These are phyloP conservation scores for Phytophthora hibernalis DNA, from an alignment of 352 stramenopile genomes.

Conservation along the genomic window DNA sequence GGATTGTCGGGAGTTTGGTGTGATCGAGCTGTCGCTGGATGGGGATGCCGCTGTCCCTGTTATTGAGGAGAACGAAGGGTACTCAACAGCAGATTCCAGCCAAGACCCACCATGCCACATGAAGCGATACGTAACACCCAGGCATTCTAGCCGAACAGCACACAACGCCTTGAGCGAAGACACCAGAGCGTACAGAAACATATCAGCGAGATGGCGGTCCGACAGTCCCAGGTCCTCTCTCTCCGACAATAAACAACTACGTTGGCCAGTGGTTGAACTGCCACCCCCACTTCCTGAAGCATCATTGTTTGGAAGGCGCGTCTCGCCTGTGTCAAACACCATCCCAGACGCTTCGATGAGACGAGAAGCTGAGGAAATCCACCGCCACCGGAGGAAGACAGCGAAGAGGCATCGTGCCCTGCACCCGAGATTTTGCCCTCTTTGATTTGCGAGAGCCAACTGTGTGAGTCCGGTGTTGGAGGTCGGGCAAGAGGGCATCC, in stretches of 20 bases:
- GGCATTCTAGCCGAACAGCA: constrained; percentile 59
- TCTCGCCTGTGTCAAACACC: constrained; percentile 50
- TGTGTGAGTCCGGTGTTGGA: constrained; percentile 69
- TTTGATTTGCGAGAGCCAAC: constrained; percentile 76
- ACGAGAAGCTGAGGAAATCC: constrained; percentile 43
- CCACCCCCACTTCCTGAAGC: constrained; percentile 12
- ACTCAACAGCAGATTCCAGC: constrained; percentile 67
- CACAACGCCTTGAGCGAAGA: constrained; percentile 63
- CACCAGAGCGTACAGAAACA: constrained; percentile 68
- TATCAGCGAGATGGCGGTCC: constrained; percentile 49
- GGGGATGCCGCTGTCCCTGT: constrained; percentile 3
- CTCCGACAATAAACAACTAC: constrained; percentile 46
- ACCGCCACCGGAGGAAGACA: constrained; percentile 23
- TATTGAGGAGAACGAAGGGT: constrained; percentile 34
- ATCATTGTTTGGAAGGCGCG: constrained; percentile 27
- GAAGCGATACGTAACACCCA: constrained; percentile 57
- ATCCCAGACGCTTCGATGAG: constrained; percentile 48
- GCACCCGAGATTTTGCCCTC: constrained; percentile 83
- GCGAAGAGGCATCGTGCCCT: constrained; percentile 55
- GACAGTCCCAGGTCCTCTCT: constrained; percentile 56
- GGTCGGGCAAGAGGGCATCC: constrained; percentile 60
- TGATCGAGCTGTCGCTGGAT: constrained; percentile 13
- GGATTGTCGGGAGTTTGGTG: constrained; percentile 39
- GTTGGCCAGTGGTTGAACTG: constrained; percentile 17
- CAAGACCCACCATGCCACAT: constrained; percentile 66